Conservation (phyloP, 805 yeast genomes). For the Wickerhamiella occidentalis region DNA sequence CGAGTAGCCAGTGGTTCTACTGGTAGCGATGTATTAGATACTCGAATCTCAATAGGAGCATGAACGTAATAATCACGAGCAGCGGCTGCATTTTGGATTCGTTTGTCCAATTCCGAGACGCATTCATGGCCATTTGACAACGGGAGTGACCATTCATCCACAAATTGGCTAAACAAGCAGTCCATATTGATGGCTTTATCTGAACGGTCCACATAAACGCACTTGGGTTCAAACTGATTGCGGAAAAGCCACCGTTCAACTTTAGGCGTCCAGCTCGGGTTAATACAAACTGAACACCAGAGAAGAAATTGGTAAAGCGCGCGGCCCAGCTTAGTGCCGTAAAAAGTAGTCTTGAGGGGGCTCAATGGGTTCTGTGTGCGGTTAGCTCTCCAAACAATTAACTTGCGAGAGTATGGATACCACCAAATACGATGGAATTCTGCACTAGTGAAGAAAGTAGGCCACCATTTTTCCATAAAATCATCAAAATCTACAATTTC, state of each 20-base stretch:
- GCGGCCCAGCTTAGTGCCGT: constrained; percentile 71
- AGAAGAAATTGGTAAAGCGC: constrained; percentile 65
- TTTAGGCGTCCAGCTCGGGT: constrained; percentile 67
- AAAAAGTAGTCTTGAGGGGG: constrained; percentile 50
- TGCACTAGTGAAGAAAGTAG: constrained; percentile 70
- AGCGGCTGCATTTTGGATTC: constrained; percentile 34
- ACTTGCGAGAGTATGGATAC: constrained; percentile 84
- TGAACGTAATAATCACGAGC: constrained; percentile 63
- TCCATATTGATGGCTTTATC: constrained; percentile 91
- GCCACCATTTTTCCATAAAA: constrained; percentile 53
- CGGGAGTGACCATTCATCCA: constrained; percentile 96
- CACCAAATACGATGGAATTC: constrained; percentile 94
- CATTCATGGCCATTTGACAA: constrained; percentile 63
- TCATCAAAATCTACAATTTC: constrained; percentile 72
- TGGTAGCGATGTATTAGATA: constrained; percentile 56
- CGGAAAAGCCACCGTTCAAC: constrained; percentile 76
- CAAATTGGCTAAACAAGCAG: constrained; percentile 86
- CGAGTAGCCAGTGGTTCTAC: constrained; percentile 3
- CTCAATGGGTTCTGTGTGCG: constrained; percentile 37
- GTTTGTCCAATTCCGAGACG: constrained; percentile 36
- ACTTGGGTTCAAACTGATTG: constrained; percentile 62
- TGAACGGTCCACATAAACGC: constrained; percentile 60
- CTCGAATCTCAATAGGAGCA: constrained; percentile 90
- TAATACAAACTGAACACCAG: constrained; percentile 63
- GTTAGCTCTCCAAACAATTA: constrained; percentile 82